Base-by-base conservation (phyloP, 352 stramenopile genomes). In the Phytophthora pluvialis region DNA sequence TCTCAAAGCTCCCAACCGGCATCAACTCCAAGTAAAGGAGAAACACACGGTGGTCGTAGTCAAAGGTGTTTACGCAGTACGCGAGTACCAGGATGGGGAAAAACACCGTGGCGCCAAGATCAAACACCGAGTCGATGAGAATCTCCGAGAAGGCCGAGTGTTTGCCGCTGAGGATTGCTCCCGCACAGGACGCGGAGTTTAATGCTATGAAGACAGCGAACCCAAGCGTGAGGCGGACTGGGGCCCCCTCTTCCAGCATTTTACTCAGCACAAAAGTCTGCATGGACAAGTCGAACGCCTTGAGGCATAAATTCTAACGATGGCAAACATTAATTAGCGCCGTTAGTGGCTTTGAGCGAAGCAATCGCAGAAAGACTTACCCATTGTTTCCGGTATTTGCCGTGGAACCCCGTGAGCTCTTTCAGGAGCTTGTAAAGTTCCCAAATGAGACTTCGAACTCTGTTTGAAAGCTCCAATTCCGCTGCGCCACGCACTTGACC, bases 81-180 rank as follows among this genome's bases (percentile, higher is more conserved):
- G 47, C 11, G 0, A 86, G 43, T 3, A 67, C 48, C 0, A 60
- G 1, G 12, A 81, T 66, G 4, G 74, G 72, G 16, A 75, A 60
- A 0, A 70, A n/a, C 4, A 83, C 55, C 1, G 72, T 65, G 1
- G 73, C 52, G 1, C 67, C 8, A n/a, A 85, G 43, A 32, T 81
- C 73, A 38, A 82, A 79, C 36, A 73, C 11, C 7, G 53, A 68
- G 46, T 81, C 66, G 32, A 81, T 18, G n/a, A 77, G 36, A 44
- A 81, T 61, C 21, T 81, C 70, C 1, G 44, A 40, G 8, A 78
- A 49, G 0, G 66, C 66, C 4, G 66, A 72, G 25, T 54, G 39
- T 7, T 40, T 31, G 8, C 25, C 40, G 12, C 25, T 26, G 3
- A 63, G 12, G 43, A 75, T 66, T 13, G 40, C 28, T 32, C 48